Percentiles rank a stretch among this genome's conserved stretches.
These are phyloP conservation scores for Luffa acutangula DNA, from an alignment of 306 rosid genomes.

Conservation along the genomic window DNA sequence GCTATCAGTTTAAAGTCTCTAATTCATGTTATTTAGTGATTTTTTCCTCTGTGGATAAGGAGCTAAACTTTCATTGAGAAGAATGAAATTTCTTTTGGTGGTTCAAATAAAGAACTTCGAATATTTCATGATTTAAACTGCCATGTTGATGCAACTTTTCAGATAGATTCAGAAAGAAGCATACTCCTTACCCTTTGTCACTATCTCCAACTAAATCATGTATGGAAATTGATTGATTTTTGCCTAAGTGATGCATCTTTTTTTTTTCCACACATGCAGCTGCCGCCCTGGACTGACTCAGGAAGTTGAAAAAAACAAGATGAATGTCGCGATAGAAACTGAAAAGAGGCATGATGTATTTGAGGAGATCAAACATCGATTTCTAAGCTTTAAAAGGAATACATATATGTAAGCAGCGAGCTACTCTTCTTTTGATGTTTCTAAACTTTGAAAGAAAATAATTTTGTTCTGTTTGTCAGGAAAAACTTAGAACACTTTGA, in stretches of 20 bases:
- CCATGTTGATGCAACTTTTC: conserved; percentile 10
- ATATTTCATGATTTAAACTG: conserved; percentile 18
- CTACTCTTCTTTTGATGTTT: conserved; percentile 7
- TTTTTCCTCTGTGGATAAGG: neutral
- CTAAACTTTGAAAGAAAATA: neutral
- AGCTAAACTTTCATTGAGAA: neutral
- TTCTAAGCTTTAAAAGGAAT: conserved; percentile 57
- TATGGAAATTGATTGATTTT: neutral
- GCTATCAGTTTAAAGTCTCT: neutral
- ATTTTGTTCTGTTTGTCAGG: conserved; percentile 34
- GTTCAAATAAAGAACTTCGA: conserved; percentile 8
- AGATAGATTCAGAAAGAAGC: conserved; percentile 25
- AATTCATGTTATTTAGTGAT: conserved; percentile 11
- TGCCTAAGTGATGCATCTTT: neutral
- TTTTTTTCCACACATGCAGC: neutral
- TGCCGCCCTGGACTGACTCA: conserved; percentile 28
- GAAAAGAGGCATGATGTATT: conserved; percentile 39
- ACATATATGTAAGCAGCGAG: conserved; percentile 50
- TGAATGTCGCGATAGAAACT: conserved; percentile 25
- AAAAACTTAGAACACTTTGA: conserved; percentile 50
- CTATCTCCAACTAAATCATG: conserved; percentile 9
- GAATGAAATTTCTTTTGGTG: neutral
- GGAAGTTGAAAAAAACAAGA: conserved; percentile 31
- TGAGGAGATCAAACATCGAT: conserved; percentile 54
- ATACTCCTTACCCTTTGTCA: conserved; percentile 7